Evolutionary conservation across 768 basidiomycete genomes (phyloP).

Genomic region (Tylopilus balloui): DNA sequence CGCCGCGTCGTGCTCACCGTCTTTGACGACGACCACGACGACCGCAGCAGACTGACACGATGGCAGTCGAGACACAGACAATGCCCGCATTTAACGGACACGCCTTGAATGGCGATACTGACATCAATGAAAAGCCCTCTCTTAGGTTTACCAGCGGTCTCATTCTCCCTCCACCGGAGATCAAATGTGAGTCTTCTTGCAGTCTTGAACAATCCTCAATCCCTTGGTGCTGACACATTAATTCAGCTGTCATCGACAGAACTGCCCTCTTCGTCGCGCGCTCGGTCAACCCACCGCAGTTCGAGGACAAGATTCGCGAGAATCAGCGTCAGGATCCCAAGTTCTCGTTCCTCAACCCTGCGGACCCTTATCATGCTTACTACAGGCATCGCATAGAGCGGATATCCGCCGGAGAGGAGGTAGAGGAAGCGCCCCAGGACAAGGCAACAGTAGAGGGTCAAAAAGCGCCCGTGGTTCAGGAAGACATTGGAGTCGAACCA

Average conservation of each 20-base stretch:
- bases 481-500: constrained; percentile 72
- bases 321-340: constrained; percentile 95
- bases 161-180: constrained; percentile 94
- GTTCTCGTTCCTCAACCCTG: constrained; percentile 96
- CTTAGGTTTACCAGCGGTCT: constrained; percentile 73
- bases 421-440: constrained; percentile 51
- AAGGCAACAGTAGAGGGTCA: constrained; percentile 38
- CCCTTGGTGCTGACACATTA: constrained; percentile 5
- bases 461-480: constrained; percentile 33
- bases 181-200: constrained; percentile 59
- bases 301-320: constrained; percentile 97
- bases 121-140: constrained; percentile 37
- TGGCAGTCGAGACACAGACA: constrained; percentile 44
- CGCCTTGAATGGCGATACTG: constrained; percentile 37
- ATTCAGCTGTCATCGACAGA: constrained; percentile 86
- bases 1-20: background rate
- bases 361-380: constrained; percentile 98
- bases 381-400: constrained; percentile 90
- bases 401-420: constrained; percentile 67
- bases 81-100: constrained; percentile 40
- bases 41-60: constrained; percentile 27
- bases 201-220: background rate
- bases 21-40: constrained; percentile 25
- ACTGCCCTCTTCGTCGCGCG: constrained; percentile 89
- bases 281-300: constrained; percentile 87